Conservation (phyloP, 768 basidiomycete genomes). For the Lentinus brumalis region DNA sequence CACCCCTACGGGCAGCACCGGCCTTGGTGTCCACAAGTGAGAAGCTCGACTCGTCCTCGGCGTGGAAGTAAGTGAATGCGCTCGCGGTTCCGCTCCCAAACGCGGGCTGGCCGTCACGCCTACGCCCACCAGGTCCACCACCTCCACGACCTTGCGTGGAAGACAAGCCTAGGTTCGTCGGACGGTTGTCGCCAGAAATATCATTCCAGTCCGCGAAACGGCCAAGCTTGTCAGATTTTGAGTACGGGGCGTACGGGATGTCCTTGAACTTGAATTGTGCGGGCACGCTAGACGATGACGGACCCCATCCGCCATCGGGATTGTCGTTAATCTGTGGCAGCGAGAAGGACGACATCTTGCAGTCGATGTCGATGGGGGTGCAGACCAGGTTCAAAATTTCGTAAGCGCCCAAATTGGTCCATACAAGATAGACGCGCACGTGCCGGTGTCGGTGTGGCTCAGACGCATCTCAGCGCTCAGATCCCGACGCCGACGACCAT, state of each 20-base stretch:
- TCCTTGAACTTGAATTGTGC: conserved; percentile 97
- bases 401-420: conserved; percentile 7
- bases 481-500: conserved; percentile 39
- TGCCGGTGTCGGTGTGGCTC: conserved; percentile 12
- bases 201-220: conserved; percentile 99
- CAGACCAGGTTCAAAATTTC: conserved; percentile 20
- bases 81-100: conserved; percentile 90
- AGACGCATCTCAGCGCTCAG: neutral
- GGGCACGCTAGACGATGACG: conserved; percentile 80
- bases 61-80: conserved; percentile 96
- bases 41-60: conserved; percentile 96
- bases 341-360: conserved; percentile 74
- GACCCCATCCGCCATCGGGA: conserved; percentile 92
- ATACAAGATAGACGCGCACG: conserved; percentile 12
- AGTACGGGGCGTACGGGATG: conserved; percentile 97
- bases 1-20: conserved; percentile 70
- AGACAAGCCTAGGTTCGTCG: conserved; percentile 50
- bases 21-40: conserved; percentile 92
- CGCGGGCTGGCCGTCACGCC: conserved; percentile 78
- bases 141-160: conserved; percentile 52
- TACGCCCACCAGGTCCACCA: conserved; percentile 49
- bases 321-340: conserved; percentile 90
- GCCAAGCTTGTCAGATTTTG: conserved; percentile 97
- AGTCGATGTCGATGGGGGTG: conserved; percentile 12
- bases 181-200: conserved; percentile 62